These are phyloP conservation scores for Nissolia schottii DNA, from an alignment of 306 rosid species.

Conservation along the genomic window DNA sequence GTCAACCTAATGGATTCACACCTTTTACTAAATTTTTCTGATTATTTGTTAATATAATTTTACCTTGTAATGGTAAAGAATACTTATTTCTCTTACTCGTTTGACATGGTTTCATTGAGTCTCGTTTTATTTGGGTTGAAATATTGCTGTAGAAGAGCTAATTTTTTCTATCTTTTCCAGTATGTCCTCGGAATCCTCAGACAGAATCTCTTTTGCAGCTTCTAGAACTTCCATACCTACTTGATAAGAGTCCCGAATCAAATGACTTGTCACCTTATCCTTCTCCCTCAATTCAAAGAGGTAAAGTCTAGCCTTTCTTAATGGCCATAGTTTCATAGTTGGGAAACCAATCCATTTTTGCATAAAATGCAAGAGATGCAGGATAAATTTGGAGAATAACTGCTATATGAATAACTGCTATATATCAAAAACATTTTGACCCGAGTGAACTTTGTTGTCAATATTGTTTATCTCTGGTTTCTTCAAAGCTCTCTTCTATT, in stretches of 20 bases:
- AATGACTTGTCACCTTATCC: slow-evolving; percentile 38
- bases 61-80: background rate
- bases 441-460: background rate
- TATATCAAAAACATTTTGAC: background rate
- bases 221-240: slow-evolving; percentile 86
- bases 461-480: background rate
- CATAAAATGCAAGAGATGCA: background rate
- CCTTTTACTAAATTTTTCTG: slow-evolving; percentile 11
- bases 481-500: background rate
- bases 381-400: background rate
- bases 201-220: slow-evolving; percentile 78
- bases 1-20: background rate
- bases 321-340: slow-evolving; percentile 1
- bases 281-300: slow-evolving; percentile 38
- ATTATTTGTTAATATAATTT: background rate
- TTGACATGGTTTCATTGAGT: background rate
- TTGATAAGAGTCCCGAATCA: slow-evolving; percentile 50
- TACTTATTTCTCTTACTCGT: background rate
- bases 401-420: too few relatives aligned
- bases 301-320: slow-evolving; percentile 32
- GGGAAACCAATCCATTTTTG: background rate
- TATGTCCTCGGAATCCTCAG: slow-evolving; percentile 62
- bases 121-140: background rate
- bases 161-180: slow-evolving; percentile 41
- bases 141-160: background rate